Evolutionary conservation across 768 basidiomycete genomes (phyloP).

Genomic region (Crucibulum laeve): DNA sequence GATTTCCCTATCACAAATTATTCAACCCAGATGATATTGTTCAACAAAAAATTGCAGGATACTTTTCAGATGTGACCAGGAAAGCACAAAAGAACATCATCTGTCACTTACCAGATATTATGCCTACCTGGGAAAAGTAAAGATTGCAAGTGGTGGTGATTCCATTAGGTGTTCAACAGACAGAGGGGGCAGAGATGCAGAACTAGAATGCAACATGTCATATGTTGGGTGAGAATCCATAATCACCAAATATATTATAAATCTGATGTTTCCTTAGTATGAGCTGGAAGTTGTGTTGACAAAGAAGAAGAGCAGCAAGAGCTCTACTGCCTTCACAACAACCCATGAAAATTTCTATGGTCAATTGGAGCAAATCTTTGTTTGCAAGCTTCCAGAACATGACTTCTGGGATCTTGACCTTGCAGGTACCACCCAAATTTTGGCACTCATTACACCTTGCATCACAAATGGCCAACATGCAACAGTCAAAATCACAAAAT

Average conservation of each 20-base stretch:
- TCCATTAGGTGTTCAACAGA: constrained; percentile 7
- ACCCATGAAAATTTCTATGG: too few species aligned
- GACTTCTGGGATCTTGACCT: too few species aligned
- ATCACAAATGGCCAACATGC: neutral
- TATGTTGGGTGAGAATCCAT: neutral
- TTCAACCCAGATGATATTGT: constrained; percentile 6
- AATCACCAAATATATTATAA: neutral
- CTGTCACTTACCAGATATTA: constrained; percentile 8
- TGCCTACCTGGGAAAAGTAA: constrained; percentile 19
- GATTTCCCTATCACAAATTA: constrained; percentile 6
- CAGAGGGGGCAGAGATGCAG: neutral
- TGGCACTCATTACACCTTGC: neutral
- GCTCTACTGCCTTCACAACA: too few species aligned
- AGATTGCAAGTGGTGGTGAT: constrained; percentile 19
- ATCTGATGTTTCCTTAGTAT: too few species aligned
- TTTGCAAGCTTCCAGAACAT: too few species aligned
- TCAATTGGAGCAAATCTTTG: too few species aligned
- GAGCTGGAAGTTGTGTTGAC: too few species aligned
- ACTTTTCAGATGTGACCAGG: constrained; percentile 10
- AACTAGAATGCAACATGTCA: neutral
- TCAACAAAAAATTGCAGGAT: constrained; percentile 10
- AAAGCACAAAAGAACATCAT: constrained; percentile 1
- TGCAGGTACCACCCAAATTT: too few species aligned
- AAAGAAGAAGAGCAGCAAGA: too few species aligned
- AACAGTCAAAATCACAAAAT: neutral